Base-by-base conservation (phyloP, 495 filamentous ascomycete genomes). In the Penicillium canescens region DNA sequence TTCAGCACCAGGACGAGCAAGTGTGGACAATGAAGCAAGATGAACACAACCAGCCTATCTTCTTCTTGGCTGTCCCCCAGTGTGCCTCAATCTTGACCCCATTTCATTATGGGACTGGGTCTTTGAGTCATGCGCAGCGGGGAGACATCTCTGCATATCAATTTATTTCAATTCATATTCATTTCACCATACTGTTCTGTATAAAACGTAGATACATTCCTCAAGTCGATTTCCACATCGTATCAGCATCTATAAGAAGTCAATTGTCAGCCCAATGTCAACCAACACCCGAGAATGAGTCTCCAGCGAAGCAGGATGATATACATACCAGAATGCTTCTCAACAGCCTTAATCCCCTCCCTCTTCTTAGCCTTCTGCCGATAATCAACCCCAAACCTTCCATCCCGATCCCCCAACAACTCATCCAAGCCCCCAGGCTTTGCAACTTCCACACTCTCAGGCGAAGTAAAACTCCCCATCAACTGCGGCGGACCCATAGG, bases 401-500 rank as follows among this genome's bases (percentile, higher is more conserved):
- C 53, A 75, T 96, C 89, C 44, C 92, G 74, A 26, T 86, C 85
- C 24, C 66, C 75, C 39, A 91, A 71, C 26, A 77, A 60, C 61
- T 74, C 79, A 38, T 86, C 83, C 56, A 88, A 75, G 34, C 82
- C 83, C 7, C 74, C 62, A 60, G 76, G 78, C 42, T 86, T 81
- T 41, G 87, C 81, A 42, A 77, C 75, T 26, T 76, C 59, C 18
- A 86, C 69, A 64, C 84, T 84, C 11, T 76, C 80, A 34, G 78
- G 70, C 4, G 72, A 68, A 11, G 81, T 86, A 62, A 86, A 87
- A 63, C 87, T 92, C 37, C 78, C 83, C 90, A 94, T 93, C 56
- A 96, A 71, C 73, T 87, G 70, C 53, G 90, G 89, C 68, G 75
- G 72, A 0, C 91, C 90, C 50, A 94, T 62, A 18, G 90, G 89